phyloP scores from a whole-genome alignment of 768 basidiomycete genomes.

The Agaricus sinodeliciosus region DNA sequence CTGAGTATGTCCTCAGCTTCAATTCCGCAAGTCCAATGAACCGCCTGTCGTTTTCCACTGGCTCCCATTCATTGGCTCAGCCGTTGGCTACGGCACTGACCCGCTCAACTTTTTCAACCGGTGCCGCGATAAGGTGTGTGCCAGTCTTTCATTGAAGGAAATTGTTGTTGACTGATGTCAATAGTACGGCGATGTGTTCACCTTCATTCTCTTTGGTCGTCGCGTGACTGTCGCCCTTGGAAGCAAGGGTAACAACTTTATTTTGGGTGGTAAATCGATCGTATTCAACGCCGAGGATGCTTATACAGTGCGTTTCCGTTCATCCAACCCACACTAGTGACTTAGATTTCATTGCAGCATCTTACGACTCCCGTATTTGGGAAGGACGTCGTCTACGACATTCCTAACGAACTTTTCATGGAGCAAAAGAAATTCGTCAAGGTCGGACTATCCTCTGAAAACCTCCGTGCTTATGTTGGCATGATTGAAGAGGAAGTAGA shows the following conservation, averaged over 20 bases:
- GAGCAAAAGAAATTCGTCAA: conserved; percentile 99
- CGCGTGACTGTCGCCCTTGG: conserved; percentile 88
- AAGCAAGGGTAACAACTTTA: conserved; percentile 87
- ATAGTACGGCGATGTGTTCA: conserved; percentile 96
- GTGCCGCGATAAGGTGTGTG: conserved; percentile 67
- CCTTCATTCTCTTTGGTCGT: conserved; percentile 86
- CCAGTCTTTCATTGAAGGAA: not conserved
- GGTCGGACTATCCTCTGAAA: conserved; percentile 87
- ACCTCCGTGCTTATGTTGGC: conserved; percentile 77
- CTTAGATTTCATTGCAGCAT: conserved; percentile 42
- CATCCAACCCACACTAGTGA: not conserved
- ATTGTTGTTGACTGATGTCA: not conserved
- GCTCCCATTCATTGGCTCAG: conserved; percentile 87
- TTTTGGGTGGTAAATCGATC: conserved; percentile 89
- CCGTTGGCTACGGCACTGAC: conserved; percentile 85
- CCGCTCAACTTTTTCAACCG: conserved; percentile 83
- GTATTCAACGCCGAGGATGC: conserved; percentile 95
- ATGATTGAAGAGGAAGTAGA: conserved; percentile 76
- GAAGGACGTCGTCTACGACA: conserved; percentile 95
- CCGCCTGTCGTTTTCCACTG: conserved; percentile 94
- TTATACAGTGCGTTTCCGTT: conserved; percentile 59
- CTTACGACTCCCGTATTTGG: conserved; percentile 95
- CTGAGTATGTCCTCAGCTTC: conserved; percentile 34
- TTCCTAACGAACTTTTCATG: conserved; percentile 95
- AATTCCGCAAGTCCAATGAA: conserved; percentile 60